Evolutionary conservation across 805 yeast species (phyloP), one percentile per base, ranked within the genome.

Genomic region (Kodamaea kaohsiungensis): DNA sequence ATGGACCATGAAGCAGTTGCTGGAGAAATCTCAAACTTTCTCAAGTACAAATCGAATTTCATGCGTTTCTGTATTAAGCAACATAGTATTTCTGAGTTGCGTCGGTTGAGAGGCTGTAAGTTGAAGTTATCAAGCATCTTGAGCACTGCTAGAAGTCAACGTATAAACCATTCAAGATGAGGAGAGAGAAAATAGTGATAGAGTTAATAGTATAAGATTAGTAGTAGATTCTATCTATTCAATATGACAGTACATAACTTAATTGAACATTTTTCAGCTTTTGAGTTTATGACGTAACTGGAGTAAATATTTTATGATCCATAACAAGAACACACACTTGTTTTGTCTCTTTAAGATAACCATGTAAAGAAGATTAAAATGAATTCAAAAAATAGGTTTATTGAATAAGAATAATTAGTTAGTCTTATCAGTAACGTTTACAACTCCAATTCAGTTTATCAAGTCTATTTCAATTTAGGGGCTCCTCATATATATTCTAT

Each of bases 1-100:
- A 56, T 59, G 19, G 77, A 71, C n/a, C 89, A 88, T 65, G 93
- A 88, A 61, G 60, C 66, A 1, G 59, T 87, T 2, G 91, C 92
- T 0, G 78, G 82, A 49, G 88, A 85, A 64, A 71, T 86, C 16
- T 85, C 85, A 50, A 81, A 79, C 49, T 86, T 81, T 56, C 68
- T 87, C 59, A 75, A 72, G 51, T 84, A 79, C 67, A 81, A 81
- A 60, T 66, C 78, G 2, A 65, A 66, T 1, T 75, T 81, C 54
- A 55, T 81, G 42, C 60, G 61, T 40, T 66, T 73, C 48, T 70
- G 73, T 1, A 60, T 83, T 38, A 71, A 66, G 51, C 68, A 67
- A 35, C 75, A 66, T 46, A 53, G 64, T 10, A 51, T 45, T 30
- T 16, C 33, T 5, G 57, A 56, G 43, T 15, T 51, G 15, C 48